Evolutionary conservation across 768 basidiomycete species (phyloP), one percentile per base, ranked within the genome.

Genomic region (Trametes sanguinea): DNA sequence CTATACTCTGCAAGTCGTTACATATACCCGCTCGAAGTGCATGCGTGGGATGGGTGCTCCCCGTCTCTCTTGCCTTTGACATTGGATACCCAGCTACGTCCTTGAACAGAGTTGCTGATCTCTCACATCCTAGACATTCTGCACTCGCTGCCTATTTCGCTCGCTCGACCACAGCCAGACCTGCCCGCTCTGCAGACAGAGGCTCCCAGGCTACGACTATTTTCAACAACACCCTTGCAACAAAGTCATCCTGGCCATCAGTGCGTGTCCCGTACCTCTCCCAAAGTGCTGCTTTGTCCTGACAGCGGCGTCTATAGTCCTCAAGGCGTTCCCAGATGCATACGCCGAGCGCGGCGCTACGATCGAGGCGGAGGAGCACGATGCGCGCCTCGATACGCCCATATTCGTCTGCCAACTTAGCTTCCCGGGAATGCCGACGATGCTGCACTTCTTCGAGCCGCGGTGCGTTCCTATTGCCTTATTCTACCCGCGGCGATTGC

Each of bases 371-470:
- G 93, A 94, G 67, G 90, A 92, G 73, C 87, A 85, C 57, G 85
- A 92, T 67, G 81, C 85, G 13, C 82, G 88, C 48, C 83, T 96
- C 60, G 86, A 93, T 71, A 95, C 92, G 16, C 94, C 96, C 58
- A 89, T 98, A 63, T 95, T 98, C 68, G 85, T 95, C 65, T 91
- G 89, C 72, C 90, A 90, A 45, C 85, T 97, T 52, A 86, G 88
- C 48, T 98, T 97, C 76, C 96, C 96, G 1, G 90, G 89, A 58
- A 86, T 94, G 77, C 94, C 94, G 43, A 95, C 90, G 50, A 80
- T 89, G 57, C 78, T 98, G 14, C 95, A 97, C 74, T 88, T 98
- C 70, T 98, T 93, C 72, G 96, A 98, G 73, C 96, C 96, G 0
- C 83, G 92, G 78, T 86, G 61, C 44, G 69, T 57, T 22, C 43